Base-by-base conservation (phyloP, 1,284 basidiomycete species). In the Athelia psychrophila region DNA sequence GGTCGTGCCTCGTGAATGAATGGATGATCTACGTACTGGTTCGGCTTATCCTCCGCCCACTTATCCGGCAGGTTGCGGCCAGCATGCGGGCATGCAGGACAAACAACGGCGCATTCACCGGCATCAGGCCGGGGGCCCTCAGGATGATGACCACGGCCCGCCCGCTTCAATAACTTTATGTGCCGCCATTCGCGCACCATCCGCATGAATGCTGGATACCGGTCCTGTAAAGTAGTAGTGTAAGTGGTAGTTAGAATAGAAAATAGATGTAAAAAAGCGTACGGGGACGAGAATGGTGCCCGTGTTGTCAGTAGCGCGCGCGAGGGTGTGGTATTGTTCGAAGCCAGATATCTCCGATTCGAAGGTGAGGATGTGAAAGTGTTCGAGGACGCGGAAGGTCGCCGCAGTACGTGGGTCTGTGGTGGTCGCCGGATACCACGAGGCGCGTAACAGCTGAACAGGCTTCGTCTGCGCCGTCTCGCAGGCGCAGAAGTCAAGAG, bases 401-500 rank as follows among this genome's bases (percentile, higher is more conserved):
- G 61, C 59, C 13, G 58, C 62, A 1, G 67, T 66, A n/a, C 58
- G 52, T 0, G 67, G 68, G 3, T 58, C 44, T 2, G 49, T 46
- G 16, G 54, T 40, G 8, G 61, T 56, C 12, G 61, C 55, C 35
- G 67, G 64, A 51, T 58, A 64, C 48, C 65, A 63, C 5, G 60
- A 45, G 50, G 54, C 45, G 16, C 62, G 56, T 8, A 71, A 56
- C 8, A 66, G 54, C 54, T 71, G 70, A 1, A 45, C 1, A 54
- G 44, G 16, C 8, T 54, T 5, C 42, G 32, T 51, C 9, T 18
- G 8, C 8, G 38, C 38, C 44, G 2, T 44, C 15, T 52, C 52
- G 56, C 71, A 74, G 1, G 54, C 58, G 49, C 71, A 74, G 50
- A 62, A 71, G 40, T 67, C 53, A 2, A 74, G 24, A 2, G 47